These are phyloP conservation scores for Brasilioporus rufonigricans DNA, from an alignment of 768 basidiomycete species.

Conservation along the genomic window DNA sequence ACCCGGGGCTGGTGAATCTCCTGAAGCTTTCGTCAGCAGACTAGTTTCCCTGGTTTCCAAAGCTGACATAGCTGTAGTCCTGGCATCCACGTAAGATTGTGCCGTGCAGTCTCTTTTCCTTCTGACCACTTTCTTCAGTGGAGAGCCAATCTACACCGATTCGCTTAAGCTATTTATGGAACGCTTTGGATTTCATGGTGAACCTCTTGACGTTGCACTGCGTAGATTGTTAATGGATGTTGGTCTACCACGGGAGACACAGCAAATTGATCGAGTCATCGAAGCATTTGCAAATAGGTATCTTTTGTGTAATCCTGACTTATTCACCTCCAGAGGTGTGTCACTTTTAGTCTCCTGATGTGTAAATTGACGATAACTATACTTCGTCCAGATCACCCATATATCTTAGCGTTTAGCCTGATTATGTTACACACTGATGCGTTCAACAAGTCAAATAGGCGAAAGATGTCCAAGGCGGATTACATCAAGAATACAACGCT, in stretches of 20 bases:
- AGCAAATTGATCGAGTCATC: conserved; percentile 97
- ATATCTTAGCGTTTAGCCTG: conserved; percentile 94
- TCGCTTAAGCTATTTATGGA: conserved; percentile 72
- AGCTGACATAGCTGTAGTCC: conserved; percentile 72
- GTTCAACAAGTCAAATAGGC: conserved; percentile 96
- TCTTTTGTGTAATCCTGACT: conserved; percentile 72
- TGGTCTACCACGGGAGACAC: conserved; percentile 90
- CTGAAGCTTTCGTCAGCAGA: conserved; percentile 65
- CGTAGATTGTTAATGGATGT: conserved; percentile 89
- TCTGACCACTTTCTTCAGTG: conserved; percentile 41
- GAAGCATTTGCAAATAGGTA: conserved; percentile 92
- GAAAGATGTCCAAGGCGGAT: conserved; percentile 94
- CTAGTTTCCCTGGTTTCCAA: conserved; percentile 65
- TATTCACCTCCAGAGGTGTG: conserved; percentile 78
- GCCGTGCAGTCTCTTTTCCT: not conserved
- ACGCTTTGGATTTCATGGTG: conserved; percentile 72
- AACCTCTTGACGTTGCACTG: conserved; percentile 89
- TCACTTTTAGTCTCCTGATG: not conserved
- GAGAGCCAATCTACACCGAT: conserved; percentile 63
- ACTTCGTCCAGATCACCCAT: conserved; percentile 71
- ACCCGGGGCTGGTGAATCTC: conserved; percentile 63
- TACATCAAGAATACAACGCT: conserved; percentile 91
- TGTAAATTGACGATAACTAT: not conserved
- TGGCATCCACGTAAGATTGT: conserved; percentile 73
- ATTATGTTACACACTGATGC: conserved; percentile 99